phyloP scores from a whole-genome alignment of 306 rosid species.

The Medicago truncatula region DNA sequence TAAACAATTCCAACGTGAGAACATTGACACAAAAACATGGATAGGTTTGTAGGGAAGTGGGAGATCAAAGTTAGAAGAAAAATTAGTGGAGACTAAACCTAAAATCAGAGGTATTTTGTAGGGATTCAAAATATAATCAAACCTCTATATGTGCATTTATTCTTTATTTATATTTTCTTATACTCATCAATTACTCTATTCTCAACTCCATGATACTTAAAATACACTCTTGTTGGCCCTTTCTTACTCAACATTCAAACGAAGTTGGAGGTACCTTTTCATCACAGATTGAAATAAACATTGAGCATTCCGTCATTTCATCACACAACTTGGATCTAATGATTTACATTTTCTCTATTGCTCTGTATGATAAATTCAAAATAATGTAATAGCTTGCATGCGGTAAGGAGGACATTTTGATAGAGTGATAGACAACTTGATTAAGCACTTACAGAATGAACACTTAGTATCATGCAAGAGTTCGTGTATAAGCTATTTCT shows the following conservation, averaged over 20 bases:
- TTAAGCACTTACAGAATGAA: not conserved
- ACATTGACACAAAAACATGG: not conserved
- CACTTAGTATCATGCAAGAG: too few relatives aligned
- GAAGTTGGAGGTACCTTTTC: not conserved
- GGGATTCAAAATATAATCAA: not conserved
- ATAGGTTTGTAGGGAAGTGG: not conserved
- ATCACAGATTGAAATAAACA: not conserved
- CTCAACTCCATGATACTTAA: not conserved
- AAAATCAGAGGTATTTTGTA: not conserved
- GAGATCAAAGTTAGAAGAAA: not conserved
- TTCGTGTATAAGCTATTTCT: not conserved
- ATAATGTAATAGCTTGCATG: not conserved
- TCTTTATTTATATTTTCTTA: not conserved
- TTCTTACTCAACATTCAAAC: not conserved
- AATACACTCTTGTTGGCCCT: not conserved
- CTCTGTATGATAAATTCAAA: not conserved
- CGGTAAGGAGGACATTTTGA: not conserved
- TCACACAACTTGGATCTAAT: not conserved
- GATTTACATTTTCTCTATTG: not conserved
- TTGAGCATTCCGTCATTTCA: not conserved
- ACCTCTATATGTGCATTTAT: not conserved
- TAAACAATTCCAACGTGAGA: not conserved
- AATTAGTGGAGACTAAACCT: not conserved
- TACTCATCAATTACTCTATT: not conserved
- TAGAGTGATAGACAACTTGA: not conserved